Base-by-base conservation (phyloP, 2,329 filamentous ascomycete species). In the Pestalotiopsis sp. region DNA sequence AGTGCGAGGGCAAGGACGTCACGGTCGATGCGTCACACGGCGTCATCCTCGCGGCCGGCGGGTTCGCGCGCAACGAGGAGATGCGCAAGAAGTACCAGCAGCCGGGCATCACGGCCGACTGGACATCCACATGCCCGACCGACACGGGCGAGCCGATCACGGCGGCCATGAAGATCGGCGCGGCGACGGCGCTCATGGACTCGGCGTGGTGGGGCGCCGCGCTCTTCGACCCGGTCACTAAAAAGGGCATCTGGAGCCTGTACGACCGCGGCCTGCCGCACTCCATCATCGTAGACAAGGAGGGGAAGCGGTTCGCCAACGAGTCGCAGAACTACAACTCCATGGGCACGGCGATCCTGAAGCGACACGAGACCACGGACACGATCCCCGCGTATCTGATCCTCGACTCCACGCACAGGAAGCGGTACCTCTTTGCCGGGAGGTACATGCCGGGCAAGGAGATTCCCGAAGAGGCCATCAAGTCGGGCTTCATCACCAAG, bases 181-280 rank as follows among this genome's bases (percentile, higher is more conserved):
- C 75, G 0, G 75, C 74, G 7, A 77, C 74, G 13, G 75, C 78
- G 2, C 72, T 79, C 3, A 74, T 80, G 72, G 75, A 78, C 66
- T 73, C 75, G 7, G 75, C 77, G 7, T 80, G 80, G 77, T 81
- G 79, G 78, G 77, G 75, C 1, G 73, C 78, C 4, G 72, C 74
- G n/a, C 71, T 80, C 20, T 61, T 72, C 40, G 73, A 80, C 65
- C 78, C 78, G 6, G 68, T 62, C 12, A 72, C 68, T 2, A 68
- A 68, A 1, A 59, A 68, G 25, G 61, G 60, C 41, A 70, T 71
- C 57, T 79, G 75, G 66, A 69, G 69, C 64, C 67, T 78, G 3
- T 74, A 72, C 40, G 79, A 79, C 7, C 74, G 78, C 45, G 72
- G 71, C 2, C 71, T 74, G 14, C 80, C 80, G 27, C 76, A 78